Evolutionary conservation across 306 rosid species (phyloP), one percentile per base, ranked within the genome.

Genomic region (Phaseolus lunatus): DNA sequence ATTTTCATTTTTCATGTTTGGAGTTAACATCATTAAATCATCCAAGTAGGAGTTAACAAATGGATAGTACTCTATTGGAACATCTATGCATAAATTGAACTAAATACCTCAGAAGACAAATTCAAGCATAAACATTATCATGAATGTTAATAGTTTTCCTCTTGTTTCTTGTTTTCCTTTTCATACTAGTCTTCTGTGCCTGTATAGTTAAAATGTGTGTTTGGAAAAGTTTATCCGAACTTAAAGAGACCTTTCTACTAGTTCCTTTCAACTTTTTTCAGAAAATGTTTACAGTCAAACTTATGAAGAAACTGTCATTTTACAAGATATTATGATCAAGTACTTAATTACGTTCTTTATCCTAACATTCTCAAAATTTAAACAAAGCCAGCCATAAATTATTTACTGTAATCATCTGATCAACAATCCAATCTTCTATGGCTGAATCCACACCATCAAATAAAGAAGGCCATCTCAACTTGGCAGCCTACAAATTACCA

Each of bases 361-460:
- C 67, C 43, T 29, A 29, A 29, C 67, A 29, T 16, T 6, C 22
- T 0, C 13, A 61, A 16, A 16, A 2, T 61, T 18, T 15, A 24
- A 37, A 45, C 39, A 19, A 69, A 69, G 70, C 33, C 45, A 19
- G 62, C 35, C 78, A 72, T 64, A 56, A 45, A 69, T 50, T 68
- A 75, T 61, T 68, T 75, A 81, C 85, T 75, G 31, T 24, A 41
- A 68, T 75, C 96, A 90, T 90, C 78, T 89, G 92, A 52, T 85
- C 87, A 59, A 90, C 92, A 87, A 90, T 85, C 94, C 92, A 92
- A 73, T 80, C 82, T 80, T 87, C 92, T 78, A 59, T 66, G 77
- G 78, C 13, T 9, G 88, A 89, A 80, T 89, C 87, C 74, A 87
- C 97, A 14, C 81, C 71, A n/a, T 78, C 83, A 81, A 90, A 90